Conservation (phyloP, 345 rosid species). For the Brassica juncea region DNA sequence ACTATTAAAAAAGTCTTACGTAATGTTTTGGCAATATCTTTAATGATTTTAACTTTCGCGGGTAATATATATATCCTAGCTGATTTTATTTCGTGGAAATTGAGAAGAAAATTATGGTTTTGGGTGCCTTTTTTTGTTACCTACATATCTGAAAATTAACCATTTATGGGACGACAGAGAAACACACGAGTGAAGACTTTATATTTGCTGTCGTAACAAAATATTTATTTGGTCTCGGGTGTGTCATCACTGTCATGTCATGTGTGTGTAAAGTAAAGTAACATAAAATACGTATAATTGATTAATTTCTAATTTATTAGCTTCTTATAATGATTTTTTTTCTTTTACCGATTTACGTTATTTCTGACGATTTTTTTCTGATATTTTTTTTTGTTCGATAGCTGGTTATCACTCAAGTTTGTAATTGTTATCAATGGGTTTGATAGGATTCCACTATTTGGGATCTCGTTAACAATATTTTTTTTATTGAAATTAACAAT, state of each 20-base stretch:
- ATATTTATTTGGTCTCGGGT: constrained; percentile 1
- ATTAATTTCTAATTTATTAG: background rate
- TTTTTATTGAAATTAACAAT: background rate
- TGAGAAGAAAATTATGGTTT: too few species aligned
- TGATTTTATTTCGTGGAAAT: too few species aligned
- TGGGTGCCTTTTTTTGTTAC: too few species aligned
- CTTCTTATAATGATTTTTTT: background rate
- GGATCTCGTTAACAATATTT: background rate
- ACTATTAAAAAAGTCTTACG: background rate
- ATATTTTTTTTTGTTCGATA: background rate
- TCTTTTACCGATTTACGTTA: background rate
- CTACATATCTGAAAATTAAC: too few species aligned
- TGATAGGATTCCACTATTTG: background rate
- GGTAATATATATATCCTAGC: too few species aligned
- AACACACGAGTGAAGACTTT: background rate
- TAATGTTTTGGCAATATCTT: constrained; percentile 26
- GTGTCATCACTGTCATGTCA: constrained; percentile 2
- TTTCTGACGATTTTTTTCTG: background rate
- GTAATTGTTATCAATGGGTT: background rate
- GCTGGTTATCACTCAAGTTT: background rate
- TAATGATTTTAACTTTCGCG: background rate
- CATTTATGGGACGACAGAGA: too few species aligned
- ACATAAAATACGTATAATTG: background rate
- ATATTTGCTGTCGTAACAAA: background rate
- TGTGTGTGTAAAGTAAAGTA: background rate